phyloP scores from a whole-genome alignment of 306 rosid genomes.

The Lathyrus sativus region DNA sequence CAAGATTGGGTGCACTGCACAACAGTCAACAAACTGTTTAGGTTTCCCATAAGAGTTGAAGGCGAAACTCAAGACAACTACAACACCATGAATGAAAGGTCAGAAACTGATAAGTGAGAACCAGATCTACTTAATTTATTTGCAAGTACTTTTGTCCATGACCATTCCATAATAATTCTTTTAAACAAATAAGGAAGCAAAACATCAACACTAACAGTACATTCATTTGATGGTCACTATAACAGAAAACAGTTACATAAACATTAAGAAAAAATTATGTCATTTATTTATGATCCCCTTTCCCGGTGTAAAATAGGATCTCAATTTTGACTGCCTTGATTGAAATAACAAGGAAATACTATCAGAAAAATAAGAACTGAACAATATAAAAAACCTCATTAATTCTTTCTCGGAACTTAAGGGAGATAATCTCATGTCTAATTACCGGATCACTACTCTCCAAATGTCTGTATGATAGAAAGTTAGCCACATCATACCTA shows the following conservation, averaged over 20 bases:
- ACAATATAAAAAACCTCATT: constrained; percentile 19
- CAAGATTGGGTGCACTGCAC: not conserved
- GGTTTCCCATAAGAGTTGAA: constrained; percentile 14
- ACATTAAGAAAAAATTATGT: not conserved
- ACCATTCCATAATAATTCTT: not conserved
- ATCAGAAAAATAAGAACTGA: not conserved
- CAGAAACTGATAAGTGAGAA: constrained; percentile 1
- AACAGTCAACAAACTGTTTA: constrained; percentile 11
- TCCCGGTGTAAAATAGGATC: not conserved
- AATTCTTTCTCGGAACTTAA: constrained; percentile 25
- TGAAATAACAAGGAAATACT: constrained; percentile 31
- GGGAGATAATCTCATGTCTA: constrained; percentile 35
- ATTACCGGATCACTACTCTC: constrained; percentile 91
- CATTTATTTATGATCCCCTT: not conserved
- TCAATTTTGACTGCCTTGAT: constrained; percentile 3
- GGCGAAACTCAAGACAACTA: constrained; percentile 31
- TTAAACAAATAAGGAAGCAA: not conserved
- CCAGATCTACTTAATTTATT: not conserved
- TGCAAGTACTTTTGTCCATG: not conserved
- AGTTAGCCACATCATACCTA: constrained; percentile 89
- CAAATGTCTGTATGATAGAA: constrained; percentile 82
- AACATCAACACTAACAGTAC: constrained; percentile 1
- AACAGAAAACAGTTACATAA: too few relatives aligned
- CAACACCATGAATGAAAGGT: not conserved
- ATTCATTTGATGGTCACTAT: not conserved